These are phyloP conservation scores for Rhizopogon vinicolor DNA, from an alignment of 768 basidiomycete genomes.

Conservation along the genomic window DNA sequence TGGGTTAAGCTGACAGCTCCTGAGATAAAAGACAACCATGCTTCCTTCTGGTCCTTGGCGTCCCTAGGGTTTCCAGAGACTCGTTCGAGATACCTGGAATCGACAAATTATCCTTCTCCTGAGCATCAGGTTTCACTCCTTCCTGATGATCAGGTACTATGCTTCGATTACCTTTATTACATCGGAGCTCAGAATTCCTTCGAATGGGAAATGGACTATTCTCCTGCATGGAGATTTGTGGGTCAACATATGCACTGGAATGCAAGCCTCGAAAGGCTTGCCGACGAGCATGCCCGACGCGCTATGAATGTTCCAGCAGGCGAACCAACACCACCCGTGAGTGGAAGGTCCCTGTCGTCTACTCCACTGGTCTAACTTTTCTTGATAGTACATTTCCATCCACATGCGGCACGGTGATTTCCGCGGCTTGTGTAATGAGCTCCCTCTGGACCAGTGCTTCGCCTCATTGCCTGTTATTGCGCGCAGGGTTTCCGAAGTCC, in stretches of 20 bases:
- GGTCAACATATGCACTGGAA: constrained; percentile 51
- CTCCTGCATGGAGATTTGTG: constrained; percentile 54
- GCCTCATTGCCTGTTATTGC: constrained; percentile 50
- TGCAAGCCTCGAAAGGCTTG: constrained; percentile 33
- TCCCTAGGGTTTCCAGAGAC: constrained; percentile 18
- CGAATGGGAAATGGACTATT: constrained; percentile 53
- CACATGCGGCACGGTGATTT: constrained; percentile 59
- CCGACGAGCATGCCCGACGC: constrained; percentile 40
- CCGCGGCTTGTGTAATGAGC: constrained; percentile 37
- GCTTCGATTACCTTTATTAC: constrained; percentile 23
- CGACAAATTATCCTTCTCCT: constrained; percentile 12
- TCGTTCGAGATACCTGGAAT: constrained; percentile 3
- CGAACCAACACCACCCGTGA: constrained; percentile 43
- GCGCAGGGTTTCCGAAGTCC: constrained; percentile 52
- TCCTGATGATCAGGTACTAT: constrained; percentile 22
- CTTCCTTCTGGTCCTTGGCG: constrained; percentile 22
- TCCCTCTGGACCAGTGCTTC: constrained; percentile 42
- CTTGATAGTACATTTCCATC: constrained; percentile 47
- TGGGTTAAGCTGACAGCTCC: constrained; percentile 17
- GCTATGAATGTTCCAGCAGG: constrained; percentile 35
- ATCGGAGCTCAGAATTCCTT: constrained; percentile 41
- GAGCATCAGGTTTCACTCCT: constrained; percentile 9
- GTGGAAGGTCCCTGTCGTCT: constrained; percentile 11
- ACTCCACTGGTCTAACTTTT: not conserved
- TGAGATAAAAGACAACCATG: constrained; percentile 14